Evolutionary conservation across 179 eudicot genomes (phyloP), one percentile per base, ranked within the genome.

Genomic region (Silene noctiflora): DNA sequence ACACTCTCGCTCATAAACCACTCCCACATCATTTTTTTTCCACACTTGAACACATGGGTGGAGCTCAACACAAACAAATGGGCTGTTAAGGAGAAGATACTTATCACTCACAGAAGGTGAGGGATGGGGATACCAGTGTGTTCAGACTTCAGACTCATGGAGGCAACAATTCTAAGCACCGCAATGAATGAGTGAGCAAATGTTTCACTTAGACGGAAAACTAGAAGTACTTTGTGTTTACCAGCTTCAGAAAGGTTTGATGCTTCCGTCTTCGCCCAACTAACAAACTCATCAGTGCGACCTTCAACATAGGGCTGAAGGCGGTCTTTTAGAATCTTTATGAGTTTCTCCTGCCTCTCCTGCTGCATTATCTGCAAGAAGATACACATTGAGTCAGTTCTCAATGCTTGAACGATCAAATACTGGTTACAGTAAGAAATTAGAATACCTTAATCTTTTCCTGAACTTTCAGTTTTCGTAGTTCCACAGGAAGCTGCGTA

Each of bases 221-320:
- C 8, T 21, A 16, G 9, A 46, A 58, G 22, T 24, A 75, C 22
- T 55, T 55, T 4, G 8, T n/a, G 9, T 14, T 55, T 86, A 94
- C 98, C 98, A 81, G 96, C 98, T 85, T 86, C 84, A 33, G 97
- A 94, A 60, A 94, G 97, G 65, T 80, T 84, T 25, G 80, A 81
- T 68, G 98, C 94, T 86, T 94, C 98, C 53, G 81, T 68, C 83
- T 84, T 91, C 73, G 91, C 97, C 91, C 89, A 89, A 12, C 81
- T 84, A 63, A 94, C 88, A 82, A 90, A 94, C 76, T 89, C 95
- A 80, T 87, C 83, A 21, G 70, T 73, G 25, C 79, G 85, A 60
- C 95, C 95, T 69, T 88, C 89, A 76, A 92, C 93, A 84, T 83
- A 94, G 53, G 90, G 88, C 68, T 88, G 87, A 55, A 94, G 96